Conservation (phyloP, 139 green algal genomes). For the Chlorella ohadii region DNA sequence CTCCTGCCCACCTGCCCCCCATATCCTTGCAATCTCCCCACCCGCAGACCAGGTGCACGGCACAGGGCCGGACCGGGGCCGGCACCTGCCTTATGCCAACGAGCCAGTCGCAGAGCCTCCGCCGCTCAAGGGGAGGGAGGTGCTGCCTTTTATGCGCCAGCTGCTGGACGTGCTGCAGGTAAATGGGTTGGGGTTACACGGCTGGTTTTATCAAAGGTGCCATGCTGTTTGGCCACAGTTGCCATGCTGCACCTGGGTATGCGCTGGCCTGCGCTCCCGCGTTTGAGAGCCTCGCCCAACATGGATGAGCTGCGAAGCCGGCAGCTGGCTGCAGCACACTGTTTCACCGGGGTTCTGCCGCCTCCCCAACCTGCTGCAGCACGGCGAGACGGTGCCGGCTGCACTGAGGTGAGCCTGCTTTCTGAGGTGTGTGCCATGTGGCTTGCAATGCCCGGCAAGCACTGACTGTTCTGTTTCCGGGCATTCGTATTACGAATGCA, state of each 20-base stretch:
- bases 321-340: constrained; percentile 8
- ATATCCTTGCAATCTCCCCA: too few species aligned
- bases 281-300: too few species aligned
- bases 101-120: constrained; percentile 33
- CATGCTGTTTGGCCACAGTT: too few species aligned
- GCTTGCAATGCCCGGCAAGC: too few species aligned
- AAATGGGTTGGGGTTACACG: too few species aligned
- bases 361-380: constrained; percentile 43
- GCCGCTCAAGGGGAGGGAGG: neutral
- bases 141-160: neutral
- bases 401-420: constrained; percentile 42
- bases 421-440: too few species aligned
- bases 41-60: constrained; percentile 22
- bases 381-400: constrained; percentile 53
- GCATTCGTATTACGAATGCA: neutral
- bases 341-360: too few species aligned
- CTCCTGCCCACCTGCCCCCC: too few species aligned
- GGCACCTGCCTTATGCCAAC: constrained; percentile 15
- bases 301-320: neutral
- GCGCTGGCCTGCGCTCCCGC: neutral
- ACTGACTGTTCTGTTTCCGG: too few species aligned
- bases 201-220: too few species aligned
- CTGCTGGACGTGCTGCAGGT: too few species aligned
- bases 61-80: neutral
- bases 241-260: too few species aligned